Base-by-base conservation (phyloP, 495 filamentous ascomycete species). In the Xylaria sp. region DNA sequence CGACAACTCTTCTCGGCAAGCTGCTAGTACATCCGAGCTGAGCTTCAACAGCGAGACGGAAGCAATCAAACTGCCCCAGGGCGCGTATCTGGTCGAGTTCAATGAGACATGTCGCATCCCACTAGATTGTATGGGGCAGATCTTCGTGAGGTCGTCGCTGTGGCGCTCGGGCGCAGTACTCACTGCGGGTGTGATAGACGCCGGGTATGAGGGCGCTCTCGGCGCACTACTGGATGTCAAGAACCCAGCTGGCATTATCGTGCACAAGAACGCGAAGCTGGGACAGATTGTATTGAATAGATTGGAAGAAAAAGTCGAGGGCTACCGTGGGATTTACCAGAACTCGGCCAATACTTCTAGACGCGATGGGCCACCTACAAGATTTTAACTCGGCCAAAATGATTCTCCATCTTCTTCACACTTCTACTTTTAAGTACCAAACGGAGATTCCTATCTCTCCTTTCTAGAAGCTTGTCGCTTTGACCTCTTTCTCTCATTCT, bases 131-230 rank as follows among this genome's bases (percentile, higher is more conserved):
- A 85, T 86, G 82, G 84, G 74, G 0, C 74, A 74, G 26, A 35
- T 86, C 0, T 86, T 82, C 29, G 73, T 76, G 1, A 70, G 84
- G 50, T 80, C 75, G 1, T 84, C 83, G 26, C 72, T 85, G 3
- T 86, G 76, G 72, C 72, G 82, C 15, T 85, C 81, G 8, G 81
- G 84, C 1, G 80, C 78, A 2, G 55, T 48, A 5, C 70, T 86
- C 43, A 67, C 70, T 9, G 80, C 83, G 2, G 84, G 84, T 0
- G 84, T 86, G 35, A 72, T 86, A 40, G 84, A 86, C 71, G 78
- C 75, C 58, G 84, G 83, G n/a, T 86, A 85, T 73, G 71, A 82
- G 52, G 85, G 85, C 15, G 84, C 78, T 0, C 59, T 87, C 44
- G 85, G 84, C 1, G 81, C 81, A 24, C 66, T 87, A 66, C 68